Evolutionary conservation across 164 flowering plant genomes (phyloP).

Genomic region (Hamamelis virginiana): DNA sequence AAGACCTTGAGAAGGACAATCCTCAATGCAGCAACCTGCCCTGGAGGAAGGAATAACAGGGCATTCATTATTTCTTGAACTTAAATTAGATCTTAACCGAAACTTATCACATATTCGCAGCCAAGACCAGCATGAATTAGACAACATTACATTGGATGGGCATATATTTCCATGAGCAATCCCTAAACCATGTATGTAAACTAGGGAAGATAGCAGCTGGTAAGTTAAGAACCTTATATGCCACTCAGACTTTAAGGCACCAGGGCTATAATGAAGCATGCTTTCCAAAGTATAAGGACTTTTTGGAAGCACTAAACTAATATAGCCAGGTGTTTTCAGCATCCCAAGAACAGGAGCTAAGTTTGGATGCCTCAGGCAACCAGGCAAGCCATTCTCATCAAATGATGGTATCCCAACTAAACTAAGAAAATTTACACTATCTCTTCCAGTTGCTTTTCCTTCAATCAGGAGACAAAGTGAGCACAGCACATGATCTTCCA

Average conservation of each 20-base stretch:
- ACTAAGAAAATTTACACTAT: conserved; percentile 55
- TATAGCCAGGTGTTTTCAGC: conserved; percentile 46
- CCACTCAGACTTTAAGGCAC: conserved; percentile 73
- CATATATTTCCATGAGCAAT: conserved; percentile 65
- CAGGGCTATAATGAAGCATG: conserved; percentile 71
- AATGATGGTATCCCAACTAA: conserved; percentile 75
- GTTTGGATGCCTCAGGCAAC: conserved; percentile 90
- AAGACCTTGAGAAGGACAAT: conserved; percentile 55
- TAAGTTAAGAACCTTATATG: conserved; percentile 66
- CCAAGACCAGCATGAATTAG: conserved; percentile 74
- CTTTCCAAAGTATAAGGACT: conserved; percentile 70
- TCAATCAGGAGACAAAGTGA: conserved; percentile 61
- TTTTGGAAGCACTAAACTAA: conserved; percentile 56
- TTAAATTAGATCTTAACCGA: conserved; percentile 14
- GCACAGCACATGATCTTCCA: conserved; percentile 66
- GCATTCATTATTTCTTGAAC: conserved; percentile 16
- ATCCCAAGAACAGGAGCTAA: conserved; percentile 69
- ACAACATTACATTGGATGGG: conserved; percentile 71
- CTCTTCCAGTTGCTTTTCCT: conserved; percentile 62
- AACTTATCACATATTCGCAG: conserved; percentile 42
- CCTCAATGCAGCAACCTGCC: conserved; percentile 34
- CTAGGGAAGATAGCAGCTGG: conserved; percentile 78
- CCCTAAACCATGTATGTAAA: conserved; percentile 74
- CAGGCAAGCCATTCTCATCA: conserved; percentile 49
- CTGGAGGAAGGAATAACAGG: conserved; percentile 15